Conservation (phyloP, 2,329 filamentous ascomycete species). For the Cercospora zeina region DNA sequence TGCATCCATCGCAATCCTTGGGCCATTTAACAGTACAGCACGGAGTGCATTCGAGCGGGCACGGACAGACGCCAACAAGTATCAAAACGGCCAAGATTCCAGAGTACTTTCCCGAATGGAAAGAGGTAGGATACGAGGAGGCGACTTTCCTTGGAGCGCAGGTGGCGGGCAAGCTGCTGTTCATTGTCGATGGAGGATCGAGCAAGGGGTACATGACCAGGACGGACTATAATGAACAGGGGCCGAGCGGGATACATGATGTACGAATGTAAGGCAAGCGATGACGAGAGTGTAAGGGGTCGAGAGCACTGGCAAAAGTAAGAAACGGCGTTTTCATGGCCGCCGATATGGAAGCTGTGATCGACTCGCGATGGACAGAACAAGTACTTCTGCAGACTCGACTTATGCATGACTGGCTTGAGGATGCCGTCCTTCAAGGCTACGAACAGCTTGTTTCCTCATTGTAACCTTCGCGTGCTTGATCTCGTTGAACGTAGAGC, state of each 20-base stretch:
- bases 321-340: not conserved
- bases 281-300: not conserved
- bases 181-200: slow-evolving; percentile 66
- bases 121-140: slow-evolving; percentile 73
- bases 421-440: not conserved
- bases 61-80: slow-evolving; percentile 75
- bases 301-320: not conserved
- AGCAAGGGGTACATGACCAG: slow-evolving; percentile 70
- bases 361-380: not conserved
- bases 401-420: not conserved
- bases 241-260: slow-evolving; percentile 65
- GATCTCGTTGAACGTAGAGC: no score
- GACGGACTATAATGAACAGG: slow-evolving; percentile 67
- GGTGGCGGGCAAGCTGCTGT: slow-evolving; percentile 75
- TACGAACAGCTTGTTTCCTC: not conserved
- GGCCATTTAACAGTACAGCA: slow-evolving; percentile 37
- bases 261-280: slow-evolving; percentile 33
- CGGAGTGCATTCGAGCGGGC: slow-evolving; percentile 51
- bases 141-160: slow-evolving; percentile 83
- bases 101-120: slow-evolving; percentile 89
- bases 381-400: not conserved
- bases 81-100: slow-evolving; percentile 78
- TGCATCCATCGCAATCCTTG: slow-evolving; percentile 40
- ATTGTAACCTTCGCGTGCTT: no score
- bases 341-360: not conserved